A percentile compares a stretch with the other conserved stretches of the same genome.
Conservation (phyloP, 2,329 filamentous ascomycete genomes). For the Metarhizium anisopliae region DNA sequence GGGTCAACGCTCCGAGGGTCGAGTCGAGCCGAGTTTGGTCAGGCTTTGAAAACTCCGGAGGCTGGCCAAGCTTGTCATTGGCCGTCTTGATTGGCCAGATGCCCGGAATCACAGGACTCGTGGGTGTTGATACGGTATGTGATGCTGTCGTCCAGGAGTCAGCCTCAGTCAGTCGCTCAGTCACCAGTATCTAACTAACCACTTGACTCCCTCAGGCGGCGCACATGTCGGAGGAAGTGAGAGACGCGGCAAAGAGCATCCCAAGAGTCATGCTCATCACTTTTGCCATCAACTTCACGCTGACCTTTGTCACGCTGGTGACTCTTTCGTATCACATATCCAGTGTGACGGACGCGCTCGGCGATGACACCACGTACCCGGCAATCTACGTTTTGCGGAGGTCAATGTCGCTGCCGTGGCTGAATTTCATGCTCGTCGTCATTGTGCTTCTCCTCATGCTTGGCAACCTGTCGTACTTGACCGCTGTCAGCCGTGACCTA, state of each 20-base stretch:
- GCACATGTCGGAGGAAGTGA: conserved; percentile 9
- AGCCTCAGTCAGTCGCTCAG: too few species aligned
- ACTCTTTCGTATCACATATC: background rate
- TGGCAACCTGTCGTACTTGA: background rate
- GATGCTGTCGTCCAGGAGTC: background rate
- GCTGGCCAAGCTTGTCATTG: conserved; percentile 4
- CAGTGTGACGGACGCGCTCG: background rate
- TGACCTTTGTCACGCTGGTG: background rate
- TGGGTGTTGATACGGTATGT: conserved; percentile 8
- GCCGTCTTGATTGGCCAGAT: conserved; percentile 10
- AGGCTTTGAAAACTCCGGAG: conserved; percentile 7
- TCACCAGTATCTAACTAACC: background rate
- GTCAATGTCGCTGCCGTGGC: background rate
- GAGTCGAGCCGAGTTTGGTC: conserved; percentile 5
- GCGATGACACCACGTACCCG: background rate
- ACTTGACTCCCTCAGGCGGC: conserved; percentile 41
- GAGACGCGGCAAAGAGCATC: conserved; percentile 4
- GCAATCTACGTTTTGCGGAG: background rate
- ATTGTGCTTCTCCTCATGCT: background rate
- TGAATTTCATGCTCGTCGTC: too few species aligned
- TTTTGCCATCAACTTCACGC: conserved; percentile 5
- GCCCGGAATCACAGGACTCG: conserved; percentile 4
- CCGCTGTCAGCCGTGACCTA: background rate
- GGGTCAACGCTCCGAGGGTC: conserved; percentile 7
- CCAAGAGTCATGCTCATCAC: conserved; percentile 7